Evolutionary conservation across 164 flowering plant genomes (phyloP), one percentile per base, ranked within the genome.

Genomic region (Paratinospora sagittata): DNA sequence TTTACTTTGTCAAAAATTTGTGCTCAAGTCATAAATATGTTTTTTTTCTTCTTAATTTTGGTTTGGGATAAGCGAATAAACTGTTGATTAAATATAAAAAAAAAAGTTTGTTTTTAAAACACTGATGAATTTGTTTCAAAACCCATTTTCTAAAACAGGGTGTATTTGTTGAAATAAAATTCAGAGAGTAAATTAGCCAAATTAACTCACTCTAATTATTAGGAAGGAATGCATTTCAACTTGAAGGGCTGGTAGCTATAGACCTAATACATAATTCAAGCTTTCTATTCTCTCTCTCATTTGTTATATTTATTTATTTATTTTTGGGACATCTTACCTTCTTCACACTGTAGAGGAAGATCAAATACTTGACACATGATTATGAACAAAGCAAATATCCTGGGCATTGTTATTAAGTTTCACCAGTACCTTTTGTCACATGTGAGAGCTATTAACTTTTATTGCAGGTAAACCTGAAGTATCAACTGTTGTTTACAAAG

Each of bases 401-500:
- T 66, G 21, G 55, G 30, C 19, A 1, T 66, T 24, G 21, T 66
- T 19, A 13, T n/a, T 37, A 1, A 12, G 16, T 39, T 66, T 66
- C 6, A 21, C 26, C 8, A 23, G 55, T 27, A 23, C 43, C 37
- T 33, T 2, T 41, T 30, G 27, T 60, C 33, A 66, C 64, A 62
- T 49, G 63, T 75, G 43, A 63, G 19, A 72, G 14, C 11, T 69
- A 43, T 55, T 62, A 27, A 17, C 21, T 27, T 65, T 68, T 67
- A 66, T 73, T 83, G 75, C 83, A 94, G 97, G 88, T 69, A 89
- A 88, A 74, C 66, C 83, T 60, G 97, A 92, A 77, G 79, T 82
- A 6, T 84, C 95, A 8, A 76, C 83, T 76, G 90, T 96, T 80
- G 83, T 85, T 58, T 96, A 96, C 74, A 90, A 85, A 84, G 88